Base-by-base conservation (phyloP, 257 asterid species). In the Thymus quinquecostatus region DNA sequence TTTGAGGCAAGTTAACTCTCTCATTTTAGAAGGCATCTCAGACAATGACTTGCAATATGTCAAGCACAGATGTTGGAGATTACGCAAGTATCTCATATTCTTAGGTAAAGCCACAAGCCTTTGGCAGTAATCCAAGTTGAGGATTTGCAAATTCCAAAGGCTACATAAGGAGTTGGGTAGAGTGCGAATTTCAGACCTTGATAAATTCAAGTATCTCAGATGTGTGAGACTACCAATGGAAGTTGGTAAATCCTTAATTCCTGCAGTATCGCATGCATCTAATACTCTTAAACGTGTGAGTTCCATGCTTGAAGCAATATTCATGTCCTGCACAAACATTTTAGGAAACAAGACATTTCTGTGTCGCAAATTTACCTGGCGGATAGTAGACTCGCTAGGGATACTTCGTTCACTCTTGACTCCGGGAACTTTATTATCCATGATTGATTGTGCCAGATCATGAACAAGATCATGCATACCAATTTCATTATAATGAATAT, bases 401-500 rank as follows among this genome's bases (percentile, higher is more conserved):
- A 10, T 13, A n/a, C 9, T 65, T 11, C 44, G 11, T 7, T 12
- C 12, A 3, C 27, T 33, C 13, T 32, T 11, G 2, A 48, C 2
- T 53, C 32, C 59, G 3, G 59, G 59, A 72, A 68, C 50, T 47
- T 56, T 66, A 5, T 53, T 71, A 48, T 68, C 70, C 79, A 66
- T 60, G 48, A 80, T 30, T 45, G 82, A 77, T n/a, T 60, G 69
- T 33, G 85, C 85, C 8, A 81, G 78, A 78, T 81, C 85, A 38
- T 77, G 84, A 40, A 80, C 73, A 10, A 77, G 82, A 57, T 74
- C 85, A 3, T 81, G 85, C 80, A 81, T 74, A 34, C 28, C 55
- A 60, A 74, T 14, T 0, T 2, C 2, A 10, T 14, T 6, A 38
- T 28, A 3, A 5, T 0, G 0, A 3, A 4, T 0, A 36, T 36